Base-by-base conservation (phyloP, 805 yeast genomes). In the Spencermartinsiella europaea region DNA sequence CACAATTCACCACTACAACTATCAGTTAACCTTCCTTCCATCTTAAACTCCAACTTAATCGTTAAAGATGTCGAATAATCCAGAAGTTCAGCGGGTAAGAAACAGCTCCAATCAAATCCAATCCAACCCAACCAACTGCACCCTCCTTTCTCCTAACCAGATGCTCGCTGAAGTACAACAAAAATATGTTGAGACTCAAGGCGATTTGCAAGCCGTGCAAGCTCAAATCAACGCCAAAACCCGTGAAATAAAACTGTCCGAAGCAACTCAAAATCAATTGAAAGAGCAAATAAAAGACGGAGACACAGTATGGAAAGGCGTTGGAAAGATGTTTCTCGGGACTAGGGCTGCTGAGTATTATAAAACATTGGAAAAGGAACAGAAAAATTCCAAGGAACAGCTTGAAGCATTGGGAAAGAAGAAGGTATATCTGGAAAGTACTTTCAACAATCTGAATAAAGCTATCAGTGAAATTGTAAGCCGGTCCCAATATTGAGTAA, bases 231-330 rank as follows among this genome's bases (percentile, higher is more conserved):
- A 72, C 31, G 60, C 77, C 36, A 69, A 74, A 20, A 64, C 68
- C 46, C 75, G 80, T 40, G 75, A 75, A 54, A 65, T 75, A 54
- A 73, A 71, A 55, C 61, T 84, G 40, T 74, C 81, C 17, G 74
- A 75, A 21, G 69, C 77, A 38, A 83, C 95, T 5, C 65, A 73
- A 28, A 60, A 72, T 28, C 85, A 83, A 53, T 68, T 88, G 42
- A 68, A 66, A 21, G 70, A 76, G 37, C 57, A 53, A 54, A 41
- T 56, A 21, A 54, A 50, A 22, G 66, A 74, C 12, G 72, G 68
- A 7, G 69, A 69, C 17, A 74, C 76, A 7, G 90, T 89, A 3
- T 89, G 95, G 93, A 79, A 85, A 60, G 86, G 95, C 3, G 77
- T 86, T 31, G 97, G 97, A 22, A 84, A 83, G 64, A 77, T 87